phyloP scores from a whole-genome alignment of 2,329 filamentous ascomycete species.

The Epichloe gansuensis region DNA sequence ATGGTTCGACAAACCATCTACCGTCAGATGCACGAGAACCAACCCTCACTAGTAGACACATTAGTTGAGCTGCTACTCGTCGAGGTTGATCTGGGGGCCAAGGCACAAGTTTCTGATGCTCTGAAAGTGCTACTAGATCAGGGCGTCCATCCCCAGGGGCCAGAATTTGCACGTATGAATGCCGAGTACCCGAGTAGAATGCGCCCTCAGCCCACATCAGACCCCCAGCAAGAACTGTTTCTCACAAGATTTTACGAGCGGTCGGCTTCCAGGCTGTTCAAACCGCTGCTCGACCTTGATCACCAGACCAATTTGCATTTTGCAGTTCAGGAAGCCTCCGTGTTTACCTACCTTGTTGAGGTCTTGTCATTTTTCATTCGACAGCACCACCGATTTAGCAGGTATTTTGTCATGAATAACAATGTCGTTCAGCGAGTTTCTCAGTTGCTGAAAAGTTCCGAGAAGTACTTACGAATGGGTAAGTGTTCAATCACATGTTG shows the following conservation, averaged over 20 bases:
- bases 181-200: constrained; percentile 57
- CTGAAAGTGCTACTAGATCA: constrained; percentile 87
- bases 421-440: constrained; percentile 67
- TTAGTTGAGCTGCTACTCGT: constrained; percentile 84
- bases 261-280: constrained; percentile 74
- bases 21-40: constrained; percentile 78
- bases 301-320: constrained; percentile 56
- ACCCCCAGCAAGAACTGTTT: constrained; percentile 74
- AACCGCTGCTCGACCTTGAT: constrained; percentile 73
- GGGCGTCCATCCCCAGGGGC: constrained; percentile 33
- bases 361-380: constrained; percentile 89
- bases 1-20: constrained; percentile 93
- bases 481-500: constrained; percentile 19
- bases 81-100: constrained; percentile 87
- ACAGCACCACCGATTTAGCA: constrained; percentile 75
- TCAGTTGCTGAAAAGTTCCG: constrained; percentile 68
- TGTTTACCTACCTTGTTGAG: constrained; percentile 85
- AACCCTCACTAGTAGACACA: constrained; percentile 77
- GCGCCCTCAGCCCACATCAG: constrained; percentile 38
- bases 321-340: constrained; percentile 71
- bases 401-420: constrained; percentile 75
- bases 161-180: constrained; percentile 50
- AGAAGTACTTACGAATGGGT: constrained; percentile 91
- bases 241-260: constrained; percentile 82
- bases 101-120: constrained; percentile 88